These are phyloP conservation scores for Craterostigma plantagineum DNA, from an alignment of 257 asterid species.

Conservation along the genomic window DNA sequence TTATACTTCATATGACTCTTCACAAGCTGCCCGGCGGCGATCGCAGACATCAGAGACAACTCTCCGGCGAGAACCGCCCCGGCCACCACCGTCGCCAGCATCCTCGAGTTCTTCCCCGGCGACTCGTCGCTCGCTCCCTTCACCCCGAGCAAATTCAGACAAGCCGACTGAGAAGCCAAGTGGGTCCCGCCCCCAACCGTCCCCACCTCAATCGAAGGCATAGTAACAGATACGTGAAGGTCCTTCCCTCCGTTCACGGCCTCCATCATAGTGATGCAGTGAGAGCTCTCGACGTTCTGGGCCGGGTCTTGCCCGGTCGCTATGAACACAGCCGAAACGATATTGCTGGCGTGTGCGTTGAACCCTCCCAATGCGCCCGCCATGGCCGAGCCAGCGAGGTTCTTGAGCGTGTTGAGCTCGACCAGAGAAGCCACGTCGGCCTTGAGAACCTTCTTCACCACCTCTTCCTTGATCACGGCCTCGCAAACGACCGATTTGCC, in stretches of 20 bases:
- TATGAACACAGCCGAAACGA: conserved; percentile 72
- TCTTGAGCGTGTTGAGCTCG: conserved; percentile 92
- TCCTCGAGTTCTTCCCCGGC: conserved; percentile 55
- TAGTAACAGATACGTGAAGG: conserved; percentile 78
- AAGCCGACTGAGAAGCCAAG: conserved; percentile 79
- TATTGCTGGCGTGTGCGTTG: conserved; percentile 86
- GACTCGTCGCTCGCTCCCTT: conserved; percentile 68
- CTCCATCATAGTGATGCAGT: conserved; percentile 97
- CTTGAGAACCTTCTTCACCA: conserved; percentile 59
- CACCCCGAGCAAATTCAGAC: conserved; percentile 74
- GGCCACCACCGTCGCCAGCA: conserved; percentile 56
- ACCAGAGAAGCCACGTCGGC: conserved; percentile 57
- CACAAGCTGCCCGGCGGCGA: conserved; percentile 85
- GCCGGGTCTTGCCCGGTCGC: conserved; percentile 99
- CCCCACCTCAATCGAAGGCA: conserved; percentile 97
- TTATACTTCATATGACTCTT: conserved; percentile 90
- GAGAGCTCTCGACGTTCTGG: conserved; percentile 83
- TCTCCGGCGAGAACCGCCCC: conserved; percentile 85
- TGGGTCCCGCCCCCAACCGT: conserved; percentile 92
- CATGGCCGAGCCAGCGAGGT: conserved; percentile 80
- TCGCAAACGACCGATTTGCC: conserved; percentile 94
- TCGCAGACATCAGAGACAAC: conserved; percentile 80
- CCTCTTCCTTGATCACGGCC: conserved; percentile 46
- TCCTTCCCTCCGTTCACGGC: conserved; percentile 60
- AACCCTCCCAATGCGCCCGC: conserved; percentile 94